Evolutionary conservation across 2,329 filamentous ascomycete genomes (phyloP), one percentile per base, ranked within the genome.

Genomic region (Penicillium fuscoglaucum): DNA sequence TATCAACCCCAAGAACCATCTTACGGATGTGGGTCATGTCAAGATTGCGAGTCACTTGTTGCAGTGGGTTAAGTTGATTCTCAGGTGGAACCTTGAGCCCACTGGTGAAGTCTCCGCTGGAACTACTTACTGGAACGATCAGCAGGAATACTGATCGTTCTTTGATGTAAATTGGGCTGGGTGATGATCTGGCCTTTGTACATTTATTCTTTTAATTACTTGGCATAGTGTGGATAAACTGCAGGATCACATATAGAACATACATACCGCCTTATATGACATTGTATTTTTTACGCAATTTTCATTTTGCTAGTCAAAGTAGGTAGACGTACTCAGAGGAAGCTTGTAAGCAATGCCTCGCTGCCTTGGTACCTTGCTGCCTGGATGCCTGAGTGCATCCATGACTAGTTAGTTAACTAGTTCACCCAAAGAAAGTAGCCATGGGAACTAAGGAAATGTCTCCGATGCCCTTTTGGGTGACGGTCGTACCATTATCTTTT

Each of bases 41-140:
- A 87, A 87, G 70, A 70, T 87, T 8, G 84, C 84, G 2, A 85
- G 82, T 65, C 83, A 87, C 63, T 65, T 87, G 49, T 80, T 82
- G 61, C 82, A 85, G 70, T 87, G 80, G 69, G 82, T 85, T 45
- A 81, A 79, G 57, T 62, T 83, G 55, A 81, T 77, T 45, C 81
- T 87, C 65, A 80, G 79, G 2, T 87, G 84, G 84, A 78, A 82
- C 17, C 70, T 87, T 31, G 77, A 79, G 46, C 80, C 82, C 19
- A 82, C 78, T 1, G 84, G 84, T 7, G 83, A 86, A 76, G 79
- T 83, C 24, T 69, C 77, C 61, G 72, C 76, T 60, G 79, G 81
- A 13, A 84, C 81, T 15, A 61, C 79, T 15, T 83, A 83, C 66
- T 83, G 81, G 81, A 84, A 84, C 58, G 75, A 83, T 60, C 67